phyloP scores from a whole-genome alignment of 2,329 filamentous ascomycete species.

The Botrytis elliptica region DNA sequence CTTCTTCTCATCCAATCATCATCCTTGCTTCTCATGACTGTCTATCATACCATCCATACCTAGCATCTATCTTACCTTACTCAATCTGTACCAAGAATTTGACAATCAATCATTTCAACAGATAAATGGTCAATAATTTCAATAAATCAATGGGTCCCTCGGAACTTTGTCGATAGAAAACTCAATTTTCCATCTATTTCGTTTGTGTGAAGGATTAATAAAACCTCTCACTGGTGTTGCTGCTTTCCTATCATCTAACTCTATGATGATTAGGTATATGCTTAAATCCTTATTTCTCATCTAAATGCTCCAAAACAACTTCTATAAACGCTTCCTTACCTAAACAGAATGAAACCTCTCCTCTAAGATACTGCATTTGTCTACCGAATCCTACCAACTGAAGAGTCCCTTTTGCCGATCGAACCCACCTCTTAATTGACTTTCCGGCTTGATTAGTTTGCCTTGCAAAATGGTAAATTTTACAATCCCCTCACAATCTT shows the following conservation, averaged over 20 bases:
- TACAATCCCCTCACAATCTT: constrained; percentile 92
- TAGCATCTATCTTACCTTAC: neutral
- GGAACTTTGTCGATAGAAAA: neutral
- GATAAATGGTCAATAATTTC: neutral
- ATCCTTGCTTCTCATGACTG: neutral
- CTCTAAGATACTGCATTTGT: neutral
- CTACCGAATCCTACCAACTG: constrained; percentile 68
- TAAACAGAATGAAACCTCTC: neutral
- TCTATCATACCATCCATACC: neutral
- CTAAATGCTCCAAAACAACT: constrained; percentile 29
- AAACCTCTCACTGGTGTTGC: neutral
- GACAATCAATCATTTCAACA: neutral
- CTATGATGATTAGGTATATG: constrained; percentile 1
- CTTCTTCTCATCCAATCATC: neutral
- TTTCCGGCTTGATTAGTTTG: constrained; percentile 86
- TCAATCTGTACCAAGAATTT: neutral
- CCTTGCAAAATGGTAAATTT: constrained; percentile 87
- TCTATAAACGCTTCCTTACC: constrained; percentile 35
- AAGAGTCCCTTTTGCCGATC: constrained; percentile 76
- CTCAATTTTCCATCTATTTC: neutral
- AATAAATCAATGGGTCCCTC: neutral
- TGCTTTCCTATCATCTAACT: constrained; percentile 7
- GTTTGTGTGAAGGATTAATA: neutral
- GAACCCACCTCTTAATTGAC: constrained; percentile 85
- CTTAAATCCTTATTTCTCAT: constrained; percentile 13